A percentile compares a stretch with the other conserved stretches of the same genome.
Conservation (phyloP, 331 rosid genomes). For the Telfairia occidentalis region DNA sequence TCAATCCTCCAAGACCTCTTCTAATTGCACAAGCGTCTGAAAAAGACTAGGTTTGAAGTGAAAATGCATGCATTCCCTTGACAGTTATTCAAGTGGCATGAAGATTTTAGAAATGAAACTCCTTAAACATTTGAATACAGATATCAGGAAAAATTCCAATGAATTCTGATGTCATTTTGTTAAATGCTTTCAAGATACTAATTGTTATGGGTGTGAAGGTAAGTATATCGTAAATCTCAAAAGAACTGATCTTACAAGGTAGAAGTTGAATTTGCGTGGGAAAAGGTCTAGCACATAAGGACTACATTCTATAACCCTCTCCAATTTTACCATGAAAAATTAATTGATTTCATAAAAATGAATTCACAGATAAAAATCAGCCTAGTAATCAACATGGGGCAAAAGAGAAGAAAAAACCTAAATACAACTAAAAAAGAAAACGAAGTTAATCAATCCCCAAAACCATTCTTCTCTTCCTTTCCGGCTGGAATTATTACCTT, state of each 20-base stretch:
- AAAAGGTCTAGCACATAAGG: background rate
- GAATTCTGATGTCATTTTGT: background rate
- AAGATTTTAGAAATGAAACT: background rate
- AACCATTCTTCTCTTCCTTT: slow-evolving; percentile 8
- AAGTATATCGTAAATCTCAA: background rate
- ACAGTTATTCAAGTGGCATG: background rate
- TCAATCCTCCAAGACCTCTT: background rate
- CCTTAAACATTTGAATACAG: background rate
- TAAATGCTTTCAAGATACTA: background rate
- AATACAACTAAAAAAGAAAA: slow-evolving; percentile 10
- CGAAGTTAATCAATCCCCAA: background rate
- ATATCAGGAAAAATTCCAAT: background rate
- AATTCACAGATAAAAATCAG: slow-evolving; percentile 13
- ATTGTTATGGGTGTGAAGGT: background rate
- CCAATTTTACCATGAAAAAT: background rate
- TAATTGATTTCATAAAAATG: slow-evolving; percentile 9
- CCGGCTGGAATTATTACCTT: slow-evolving; percentile 30
- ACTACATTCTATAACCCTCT: background rate
- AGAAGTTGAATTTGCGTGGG: background rate
- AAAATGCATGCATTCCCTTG: background rate
- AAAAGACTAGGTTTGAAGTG: background rate
- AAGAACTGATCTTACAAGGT: background rate
- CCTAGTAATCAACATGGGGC: background rate
- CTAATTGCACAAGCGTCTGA: background rate
- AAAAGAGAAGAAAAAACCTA: background rate